Evolutionary conservation across 2,329 filamentous ascomycete genomes (phyloP), one percentile per base, ranked within the genome.

Genomic region (Aureobasidium vineae): DNA sequence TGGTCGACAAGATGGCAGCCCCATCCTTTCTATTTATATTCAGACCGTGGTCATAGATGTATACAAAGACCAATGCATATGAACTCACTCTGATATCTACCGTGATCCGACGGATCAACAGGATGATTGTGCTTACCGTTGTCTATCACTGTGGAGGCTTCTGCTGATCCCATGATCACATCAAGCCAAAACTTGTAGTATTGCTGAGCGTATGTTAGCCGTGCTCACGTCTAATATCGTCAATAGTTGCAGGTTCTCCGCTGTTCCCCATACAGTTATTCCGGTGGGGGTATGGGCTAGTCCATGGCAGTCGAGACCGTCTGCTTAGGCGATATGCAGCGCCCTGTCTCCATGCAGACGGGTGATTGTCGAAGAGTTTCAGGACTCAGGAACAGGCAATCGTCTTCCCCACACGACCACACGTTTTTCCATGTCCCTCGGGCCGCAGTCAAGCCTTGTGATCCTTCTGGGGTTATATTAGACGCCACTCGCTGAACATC

Each of bases 361-460:
- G 54, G 43, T 59, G 54, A 59, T 59, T 61, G 28, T 49, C 31
- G 11, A 49, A 23, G n/a, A 38, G 15, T 61, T 43, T 38, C 57
- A 61, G 57, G 41, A 47, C 41, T 26, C 57, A 61, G 57, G 41
- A 47, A 61, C 57, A 47, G 57, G 43, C 19, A 49, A 36, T 61
- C 57, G 21, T 19, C n/a, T 61, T 61, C 41, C 57, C 57, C 57
- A 59, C 52, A 54, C 23, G 19, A 28, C 28, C 21, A 28, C 57
- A 49, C 43, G 21, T 49, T 61, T 61, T 43, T 61, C 57, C 57
- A 61, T 43, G 57, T 33, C 38, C 40, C 54, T 59, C 57, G 57
- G 41, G 16, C 57, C 57, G 57, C 57, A 61, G 28, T 61, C 57
- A 49, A 61, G 57, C 41, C 57, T 61, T 38, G 57, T 23, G n/a